Base-by-base conservation (phyloP, 1,284 basidiomycete species). In the Trichosporon asahii region DNA sequence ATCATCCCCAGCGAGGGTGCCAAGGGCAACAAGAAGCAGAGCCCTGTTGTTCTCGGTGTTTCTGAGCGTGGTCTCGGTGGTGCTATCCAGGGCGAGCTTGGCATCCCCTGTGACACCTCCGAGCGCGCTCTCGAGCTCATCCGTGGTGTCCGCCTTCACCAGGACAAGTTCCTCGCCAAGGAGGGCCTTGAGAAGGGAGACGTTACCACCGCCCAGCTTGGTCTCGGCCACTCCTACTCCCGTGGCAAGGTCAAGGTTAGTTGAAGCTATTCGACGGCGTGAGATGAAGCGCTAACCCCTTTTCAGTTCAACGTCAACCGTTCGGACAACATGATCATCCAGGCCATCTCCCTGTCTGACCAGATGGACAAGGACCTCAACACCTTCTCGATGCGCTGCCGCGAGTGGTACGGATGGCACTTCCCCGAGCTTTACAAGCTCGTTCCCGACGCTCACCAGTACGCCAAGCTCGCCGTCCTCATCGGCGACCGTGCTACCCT, bases 381-480 rank as follows among this genome's bases (percentile, higher is more conserved):
- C 87, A 90, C 96, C 29, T 98, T 99, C 83, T 92, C 95, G 29
- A 99, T 99, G 96, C 92, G 96, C 67, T 90, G 98, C 67, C 88
- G 96, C 76, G 96, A 99, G 84, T 99, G 97, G 97, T 99, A 99
- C 84, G 96, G 97, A n/a, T 99, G 97, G 87, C 97, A 99, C 84
- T 99, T 98, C 87, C 96, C 96, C 66, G 97, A 99, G 85, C 91
- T 99, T 74, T 89, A 97, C 85, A 91, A 89, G 78, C 87, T 99
- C 78, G 94, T 98, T 1, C 89, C 95, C 71, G 97, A 99, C 85
- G 97, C 97, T 83, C 90, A 96, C 72, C 90, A 92, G 79, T 99
- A 98, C 83, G 95, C 95, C n/a, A 88, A 88, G 35, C 88, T 91
- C 18, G 93, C 90, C 12, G 89, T 91, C 76, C 90, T 95, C 80